Conservation (phyloP, 2,329 filamentous ascomycete species). For the Aureobasidium melanogenum region DNA sequence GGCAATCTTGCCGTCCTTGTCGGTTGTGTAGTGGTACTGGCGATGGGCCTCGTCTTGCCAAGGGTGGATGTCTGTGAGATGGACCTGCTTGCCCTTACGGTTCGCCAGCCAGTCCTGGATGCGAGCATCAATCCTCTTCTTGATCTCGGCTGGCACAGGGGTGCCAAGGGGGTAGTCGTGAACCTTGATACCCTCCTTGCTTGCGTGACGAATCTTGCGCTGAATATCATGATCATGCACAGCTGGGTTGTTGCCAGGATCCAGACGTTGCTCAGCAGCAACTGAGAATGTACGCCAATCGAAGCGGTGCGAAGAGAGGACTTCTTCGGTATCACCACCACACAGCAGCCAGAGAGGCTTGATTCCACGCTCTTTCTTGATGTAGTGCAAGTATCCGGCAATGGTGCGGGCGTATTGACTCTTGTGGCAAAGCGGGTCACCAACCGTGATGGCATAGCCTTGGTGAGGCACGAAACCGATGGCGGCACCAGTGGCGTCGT, state of each 20-base stretch:
- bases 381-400: slow-evolving; percentile 62
- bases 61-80: slow-evolving; percentile 80
- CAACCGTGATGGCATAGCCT: slow-evolving; percentile 75
- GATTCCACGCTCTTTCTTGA: slow-evolving; percentile 61
- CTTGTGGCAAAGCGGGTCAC: slow-evolving; percentile 75
- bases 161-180: slow-evolving; percentile 60
- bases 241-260: slow-evolving; percentile 59
- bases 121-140: slow-evolving; percentile 59
- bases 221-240: slow-evolving; percentile 57
- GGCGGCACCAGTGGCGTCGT: slow-evolving; percentile 68
- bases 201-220: slow-evolving; percentile 70
- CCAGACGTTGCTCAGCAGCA: slow-evolving; percentile 79
- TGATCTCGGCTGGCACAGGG: slow-evolving; percentile 56
- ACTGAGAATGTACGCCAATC: slow-evolving; percentile 86
- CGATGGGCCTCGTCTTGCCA: slow-evolving; percentile 80
- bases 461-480: slow-evolving; percentile 72
- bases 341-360: slow-evolving; percentile 86
- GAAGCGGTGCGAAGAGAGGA: slow-evolving; percentile 62
- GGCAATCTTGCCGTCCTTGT: slow-evolving; percentile 60
- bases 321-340: slow-evolving; percentile 67
- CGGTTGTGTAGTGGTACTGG: slow-evolving; percentile 74
- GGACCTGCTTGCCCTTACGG: slow-evolving; percentile 79
- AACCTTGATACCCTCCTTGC: slow-evolving; percentile 77
- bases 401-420: slow-evolving; percentile 69
- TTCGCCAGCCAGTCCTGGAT: slow-evolving; percentile 71